These are phyloP conservation scores for Lojkania enalia DNA, from an alignment of 2,329 filamentous ascomycete species.

Conservation along the genomic window DNA sequence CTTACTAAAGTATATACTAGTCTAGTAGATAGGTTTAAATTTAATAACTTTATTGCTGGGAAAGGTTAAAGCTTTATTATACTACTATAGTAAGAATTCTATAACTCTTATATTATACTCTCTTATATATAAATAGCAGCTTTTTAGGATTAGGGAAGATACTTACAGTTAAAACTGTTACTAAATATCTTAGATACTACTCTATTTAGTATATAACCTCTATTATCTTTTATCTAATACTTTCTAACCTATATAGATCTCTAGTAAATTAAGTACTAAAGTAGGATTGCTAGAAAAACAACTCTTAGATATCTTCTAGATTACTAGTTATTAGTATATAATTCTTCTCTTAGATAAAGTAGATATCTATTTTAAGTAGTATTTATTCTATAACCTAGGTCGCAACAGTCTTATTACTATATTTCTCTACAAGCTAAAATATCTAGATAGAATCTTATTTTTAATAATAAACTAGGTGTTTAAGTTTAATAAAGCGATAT, in stretches of 20 bases:
- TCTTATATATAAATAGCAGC: constrained; percentile 7
- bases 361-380: constrained; percentile 43
- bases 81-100: constrained; percentile 11
- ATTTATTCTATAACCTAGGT: constrained; percentile 30
- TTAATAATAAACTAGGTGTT: constrained; percentile 25
- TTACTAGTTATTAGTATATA: constrained; percentile 25
- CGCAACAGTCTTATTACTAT: constrained; percentile 39
- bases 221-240: constrained; percentile 5
- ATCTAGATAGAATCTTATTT: constrained; percentile 37
- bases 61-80: constrained; percentile 12
- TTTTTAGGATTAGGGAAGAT: constrained; percentile 9
- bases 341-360: constrained; percentile 43
- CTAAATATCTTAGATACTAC: constrained; percentile 8
- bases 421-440: constrained; percentile 15
- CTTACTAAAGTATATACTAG: constrained; percentile 15
- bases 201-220: constrained; percentile 12
- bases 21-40: constrained; percentile 10
- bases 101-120: constrained; percentile 4
- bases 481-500: constrained; percentile 34
- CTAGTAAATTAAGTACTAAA: constrained; percentile 11
- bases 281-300: constrained; percentile 3
- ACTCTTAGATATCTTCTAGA: constrained; percentile 13
- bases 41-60: constrained; percentile 10
- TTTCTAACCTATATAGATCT: constrained; percentile 13
- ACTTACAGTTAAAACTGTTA: constrained; percentile 10